phyloP scores from a whole-genome alignment of 352 stramenopile species.

The Globisporangium paddicum region DNA sequence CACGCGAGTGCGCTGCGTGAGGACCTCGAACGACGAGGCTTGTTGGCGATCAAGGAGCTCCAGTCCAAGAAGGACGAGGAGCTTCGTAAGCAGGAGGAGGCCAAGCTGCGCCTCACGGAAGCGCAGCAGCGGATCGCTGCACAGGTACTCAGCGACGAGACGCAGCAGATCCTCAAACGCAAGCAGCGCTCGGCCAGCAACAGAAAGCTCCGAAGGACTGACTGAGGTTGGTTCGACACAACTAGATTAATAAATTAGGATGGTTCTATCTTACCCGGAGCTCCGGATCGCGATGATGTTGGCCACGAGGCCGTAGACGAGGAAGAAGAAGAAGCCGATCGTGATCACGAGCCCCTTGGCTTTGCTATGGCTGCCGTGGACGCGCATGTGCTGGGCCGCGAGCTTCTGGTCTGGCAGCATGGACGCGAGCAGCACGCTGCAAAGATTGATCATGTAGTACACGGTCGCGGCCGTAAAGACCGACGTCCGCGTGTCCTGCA shows the following conservation, averaged over 20 bases:
- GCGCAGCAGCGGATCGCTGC: conserved; percentile 27
- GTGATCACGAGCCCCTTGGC: conserved; percentile 24
- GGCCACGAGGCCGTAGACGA: conserved; percentile 26
- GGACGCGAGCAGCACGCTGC: conserved; percentile 12
- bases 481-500: conserved; percentile 15
- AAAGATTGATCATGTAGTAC: conserved; percentile 30
- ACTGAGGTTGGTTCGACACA: too few species aligned
- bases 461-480: conserved; percentile 16
- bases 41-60: conserved; percentile 34
- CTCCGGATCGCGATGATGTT: conserved; percentile 20
- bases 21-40: conserved; percentile 31
- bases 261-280: neutral
- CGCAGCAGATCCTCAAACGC: conserved; percentile 23
- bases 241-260: neutral
- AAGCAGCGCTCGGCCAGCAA: conserved; percentile 3
- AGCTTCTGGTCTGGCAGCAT: conserved; percentile 36
- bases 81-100: conserved; percentile 30
- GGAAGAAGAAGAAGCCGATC: conserved; percentile 24
- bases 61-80: conserved; percentile 48
- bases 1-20: conserved; percentile 27
- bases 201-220: neutral
- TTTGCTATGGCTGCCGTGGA: conserved; percentile 24
- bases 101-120: conserved; percentile 19
- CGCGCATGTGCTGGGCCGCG: conserved; percentile 36
- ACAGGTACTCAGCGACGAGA: conserved; percentile 36